phyloP scores from a whole-genome alignment of 2,329 filamentous ascomycete species.

The Amesomyces nigricolor region DNA sequence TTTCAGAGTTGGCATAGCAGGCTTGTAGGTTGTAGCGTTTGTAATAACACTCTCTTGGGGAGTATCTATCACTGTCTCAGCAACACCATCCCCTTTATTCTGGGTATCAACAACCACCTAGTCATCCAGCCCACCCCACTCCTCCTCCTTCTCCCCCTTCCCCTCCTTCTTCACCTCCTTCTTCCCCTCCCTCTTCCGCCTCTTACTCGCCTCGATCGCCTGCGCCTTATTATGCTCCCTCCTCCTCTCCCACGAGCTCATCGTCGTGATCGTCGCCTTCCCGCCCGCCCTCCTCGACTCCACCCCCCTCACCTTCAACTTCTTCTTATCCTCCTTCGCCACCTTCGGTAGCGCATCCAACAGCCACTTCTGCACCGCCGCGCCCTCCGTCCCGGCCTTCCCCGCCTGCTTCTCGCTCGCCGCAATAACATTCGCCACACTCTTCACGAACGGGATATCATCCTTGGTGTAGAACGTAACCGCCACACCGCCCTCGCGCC shows the following conservation, averaged over 20 bases:
- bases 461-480: conserved; percentile 96
- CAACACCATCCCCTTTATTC: too few relatives aligned
- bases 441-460: conserved; percentile 83
- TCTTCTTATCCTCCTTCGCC: conserved; percentile 76
- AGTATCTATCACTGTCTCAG: background rate
- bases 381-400: conserved; percentile 43
- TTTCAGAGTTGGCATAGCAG: too few relatives aligned
- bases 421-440: conserved; percentile 87
- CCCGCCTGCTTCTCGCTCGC: conserved; percentile 69
- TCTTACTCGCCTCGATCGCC: conserved; percentile 58
- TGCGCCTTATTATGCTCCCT: conserved; percentile 61
- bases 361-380: conserved; percentile 73
- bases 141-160: conserved; percentile 12
- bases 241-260: conserved; percentile 68
- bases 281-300: conserved; percentile 54
- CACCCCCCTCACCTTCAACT: conserved; percentile 69
- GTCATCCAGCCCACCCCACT: conserved; percentile 31
- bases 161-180: conserved; percentile 12
- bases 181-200: conserved; percentile 37
- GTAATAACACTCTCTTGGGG: background rate
- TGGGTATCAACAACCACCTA: conserved; percentile 14
- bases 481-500: conserved; percentile 78
- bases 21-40: background rate
- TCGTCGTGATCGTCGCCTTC: conserved; percentile 70
- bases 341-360: conserved; percentile 80